A percentile compares a stretch with the other conserved stretches of the same genome.
Evolutionary conservation across 306 rosid genomes (phyloP).

Genomic region (Inga leiocalycina): DNA sequence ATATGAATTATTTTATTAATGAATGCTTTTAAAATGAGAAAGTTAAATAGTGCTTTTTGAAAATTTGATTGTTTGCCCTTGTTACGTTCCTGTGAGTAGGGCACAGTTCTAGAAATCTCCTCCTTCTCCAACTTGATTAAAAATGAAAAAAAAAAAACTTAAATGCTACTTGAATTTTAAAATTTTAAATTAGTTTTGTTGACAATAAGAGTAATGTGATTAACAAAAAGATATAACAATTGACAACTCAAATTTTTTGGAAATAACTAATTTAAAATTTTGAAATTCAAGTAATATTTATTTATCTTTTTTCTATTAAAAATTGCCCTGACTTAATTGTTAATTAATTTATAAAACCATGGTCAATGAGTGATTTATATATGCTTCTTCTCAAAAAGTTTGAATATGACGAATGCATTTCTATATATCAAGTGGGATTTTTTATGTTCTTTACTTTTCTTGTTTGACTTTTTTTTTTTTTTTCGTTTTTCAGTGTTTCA

Average conservation of each 20-base stretch:
- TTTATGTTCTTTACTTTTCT: constrained; percentile 33
- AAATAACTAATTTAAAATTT: no score
- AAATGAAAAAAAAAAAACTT: no score
- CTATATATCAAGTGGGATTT: constrained; percentile 27
- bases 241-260: no score
- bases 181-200: no score
- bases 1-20: constrained; percentile 23
- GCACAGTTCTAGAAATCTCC: not conserved
- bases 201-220: no score
- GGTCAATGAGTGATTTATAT: constrained; percentile 70
- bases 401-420: constrained; percentile 39
- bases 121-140: constrained; percentile 36
- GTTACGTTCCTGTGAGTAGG: constrained; percentile 59
- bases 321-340: not conserved
- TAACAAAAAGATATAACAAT: no score
- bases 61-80: constrained; percentile 73
- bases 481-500: not conserved
- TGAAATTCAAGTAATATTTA: no score
- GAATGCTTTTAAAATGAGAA: constrained; percentile 34
- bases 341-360: constrained; percentile 46
- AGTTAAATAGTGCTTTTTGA: constrained; percentile 59
- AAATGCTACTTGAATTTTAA: no score
- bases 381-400: constrained; percentile 45
- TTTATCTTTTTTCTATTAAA: no score
- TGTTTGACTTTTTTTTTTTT: constrained; percentile 29